These are phyloP conservation scores for Erodium texanum DNA, from an alignment of 441 rosid genomes.

Conservation along the genomic window DNA sequence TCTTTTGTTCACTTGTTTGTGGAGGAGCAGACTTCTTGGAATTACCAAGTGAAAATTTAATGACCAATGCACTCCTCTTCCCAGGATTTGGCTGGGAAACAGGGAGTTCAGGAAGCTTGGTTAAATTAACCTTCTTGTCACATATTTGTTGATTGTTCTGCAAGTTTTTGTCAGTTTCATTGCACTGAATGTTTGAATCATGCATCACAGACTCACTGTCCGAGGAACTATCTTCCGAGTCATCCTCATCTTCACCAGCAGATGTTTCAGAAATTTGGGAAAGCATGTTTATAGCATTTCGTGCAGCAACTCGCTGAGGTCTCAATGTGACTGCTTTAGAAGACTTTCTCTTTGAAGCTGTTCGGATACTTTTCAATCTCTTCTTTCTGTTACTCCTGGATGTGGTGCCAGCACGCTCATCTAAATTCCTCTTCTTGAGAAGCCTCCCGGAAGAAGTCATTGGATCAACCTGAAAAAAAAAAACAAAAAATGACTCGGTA, in stretches of 20 bases:
- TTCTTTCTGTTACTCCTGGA: slow-evolving; percentile 35
- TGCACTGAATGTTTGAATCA: slow-evolving; percentile 21
- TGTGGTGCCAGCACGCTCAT: slow-evolving; percentile 37
- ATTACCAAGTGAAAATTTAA: slow-evolving; percentile 48
- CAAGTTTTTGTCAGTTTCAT: slow-evolving; percentile 30
- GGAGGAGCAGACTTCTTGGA: slow-evolving; percentile 36
- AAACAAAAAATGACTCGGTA: slow-evolving; percentile 21
- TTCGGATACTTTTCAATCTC: slow-evolving; percentile 33
- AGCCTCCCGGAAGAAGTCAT: slow-evolving; percentile 44
- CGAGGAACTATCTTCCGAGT: slow-evolving; percentile 42
- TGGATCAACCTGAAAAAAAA: slow-evolving; percentile 41
- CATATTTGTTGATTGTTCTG: slow-evolving; percentile 25
- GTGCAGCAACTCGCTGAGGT: slow-evolving; percentile 71
- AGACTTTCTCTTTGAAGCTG: slow-evolving; percentile 41
- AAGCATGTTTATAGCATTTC: slow-evolving; percentile 58
- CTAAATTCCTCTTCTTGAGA: slow-evolving; percentile 48
- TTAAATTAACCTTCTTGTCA: slow-evolving; percentile 14
- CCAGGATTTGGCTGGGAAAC: slow-evolving; percentile 38
- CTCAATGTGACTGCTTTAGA: slow-evolving; percentile 43
- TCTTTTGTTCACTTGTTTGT: slow-evolving; percentile 29
- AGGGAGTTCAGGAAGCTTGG: slow-evolving; percentile 27
- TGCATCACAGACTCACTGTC: slow-evolving; percentile 30
- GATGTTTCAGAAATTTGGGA: slow-evolving; percentile 62
- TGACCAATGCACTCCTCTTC: slow-evolving; percentile 49
- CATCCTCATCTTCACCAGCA: slow-evolving; percentile 40